Evolutionary conservation across 306 rosid species (phyloP).

Genomic region (Citrullus mucosospermus): DNA sequence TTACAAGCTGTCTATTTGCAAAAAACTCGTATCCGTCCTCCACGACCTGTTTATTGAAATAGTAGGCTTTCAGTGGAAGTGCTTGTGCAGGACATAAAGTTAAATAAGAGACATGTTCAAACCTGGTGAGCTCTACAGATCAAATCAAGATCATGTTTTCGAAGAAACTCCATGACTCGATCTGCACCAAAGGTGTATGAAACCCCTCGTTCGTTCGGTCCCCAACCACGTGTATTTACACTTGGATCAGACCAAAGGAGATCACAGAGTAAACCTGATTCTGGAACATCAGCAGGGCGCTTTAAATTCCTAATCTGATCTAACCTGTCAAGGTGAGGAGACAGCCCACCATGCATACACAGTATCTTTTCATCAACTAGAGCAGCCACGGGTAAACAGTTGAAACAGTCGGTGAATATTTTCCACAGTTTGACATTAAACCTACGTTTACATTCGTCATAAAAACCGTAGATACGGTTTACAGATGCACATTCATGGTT

Average conservation of each 20-base stretch:
- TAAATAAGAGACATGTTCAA: not conserved
- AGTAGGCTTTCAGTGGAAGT: not conserved
- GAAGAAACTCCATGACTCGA: constrained; percentile 45
- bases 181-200: constrained; percentile 73
- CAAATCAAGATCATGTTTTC: constrained; percentile 59
- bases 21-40: constrained; percentile 95
- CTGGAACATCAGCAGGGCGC: constrained; percentile 70
- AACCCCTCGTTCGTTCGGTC: constrained; percentile 67
- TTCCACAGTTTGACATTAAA: constrained; percentile 69
- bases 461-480: constrained; percentile 80
- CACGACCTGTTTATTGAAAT: constrained; percentile 47
- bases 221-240: constrained; percentile 55
- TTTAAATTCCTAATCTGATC: constrained; percentile 40
- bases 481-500: constrained; percentile 93
- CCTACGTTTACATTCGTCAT: constrained; percentile 80
- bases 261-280: constrained; percentile 63
- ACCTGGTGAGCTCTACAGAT: constrained; percentile 94
- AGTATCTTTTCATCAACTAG: constrained; percentile 63
- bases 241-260: constrained; percentile 88
- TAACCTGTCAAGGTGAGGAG: constrained; percentile 49
- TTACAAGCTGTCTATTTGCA: constrained; percentile 60
- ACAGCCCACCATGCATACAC: constrained; percentile 93
- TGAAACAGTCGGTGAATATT: constrained; percentile 69
- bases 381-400: constrained; percentile 85
- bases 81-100: not conserved